Evolutionary conservation across 202 grass and related monocot genomes (phyloP).

Genomic region (Bolboschoenoplectus hybrid): DNA sequence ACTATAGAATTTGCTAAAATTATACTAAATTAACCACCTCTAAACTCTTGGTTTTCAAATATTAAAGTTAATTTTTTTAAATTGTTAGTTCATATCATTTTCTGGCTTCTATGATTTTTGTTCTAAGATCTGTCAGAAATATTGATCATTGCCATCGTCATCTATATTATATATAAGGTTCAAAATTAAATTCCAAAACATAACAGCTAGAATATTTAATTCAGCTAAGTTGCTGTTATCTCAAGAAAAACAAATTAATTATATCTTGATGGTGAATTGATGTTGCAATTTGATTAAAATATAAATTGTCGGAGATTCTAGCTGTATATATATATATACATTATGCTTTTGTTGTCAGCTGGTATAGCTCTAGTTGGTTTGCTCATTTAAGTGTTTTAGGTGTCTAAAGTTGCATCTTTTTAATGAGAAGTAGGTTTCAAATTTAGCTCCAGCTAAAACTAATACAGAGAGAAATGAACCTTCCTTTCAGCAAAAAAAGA

Average conservation of each 20-base stretch:
- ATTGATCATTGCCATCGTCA: background rate
- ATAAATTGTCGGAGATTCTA: background rate
- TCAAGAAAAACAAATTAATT: conserved; percentile 3
- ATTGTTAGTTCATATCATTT: background rate
- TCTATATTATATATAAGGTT: too few species aligned
- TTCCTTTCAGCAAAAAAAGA: background rate
- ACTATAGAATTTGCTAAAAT: background rate
- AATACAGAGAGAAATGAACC: background rate
- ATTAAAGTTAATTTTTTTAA: background rate
- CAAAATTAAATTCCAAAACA: too few species aligned
- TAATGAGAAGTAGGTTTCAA: background rate
- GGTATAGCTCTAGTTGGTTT: background rate
- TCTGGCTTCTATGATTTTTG: too few species aligned
- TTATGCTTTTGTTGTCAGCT: background rate
- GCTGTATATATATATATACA: background rate
- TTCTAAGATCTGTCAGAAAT: background rate
- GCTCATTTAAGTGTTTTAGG: background rate
- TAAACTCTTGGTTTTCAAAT: background rate
- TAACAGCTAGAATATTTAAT: background rate
- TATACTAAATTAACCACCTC: background rate
- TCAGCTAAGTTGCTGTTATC: background rate
- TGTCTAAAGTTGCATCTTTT: background rate
- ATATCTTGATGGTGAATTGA: background rate
- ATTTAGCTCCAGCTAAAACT: background rate
- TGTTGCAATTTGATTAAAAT: background rate